Base-by-base conservation (phyloP, 805 yeast genomes). In the Wickerhamiella galacta region DNA sequence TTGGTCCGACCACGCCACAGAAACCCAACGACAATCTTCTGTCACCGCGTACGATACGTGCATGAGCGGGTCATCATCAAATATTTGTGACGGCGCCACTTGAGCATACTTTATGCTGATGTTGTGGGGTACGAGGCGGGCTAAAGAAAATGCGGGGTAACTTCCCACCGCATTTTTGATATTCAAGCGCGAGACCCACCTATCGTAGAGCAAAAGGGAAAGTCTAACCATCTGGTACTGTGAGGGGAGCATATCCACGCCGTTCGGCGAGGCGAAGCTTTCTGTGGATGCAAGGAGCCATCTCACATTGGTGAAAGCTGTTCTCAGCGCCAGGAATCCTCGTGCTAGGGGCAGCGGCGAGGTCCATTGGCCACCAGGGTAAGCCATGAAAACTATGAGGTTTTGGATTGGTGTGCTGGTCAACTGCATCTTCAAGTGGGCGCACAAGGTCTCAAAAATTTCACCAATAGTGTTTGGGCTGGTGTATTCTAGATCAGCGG, bases 1-100 rank as follows among this genome's bases (percentile, higher is more conserved):
- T 31, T 85, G 87, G 47, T 87, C 94, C 0, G 90, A 64, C 92
- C 95, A 82, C 1, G 92, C 75, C 0, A 81, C 92, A 16, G 74
- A 70, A 28, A 82, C 63, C 94, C 95, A 87, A 34, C 70, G 71
- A 39, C 72, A 72, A 51, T 85, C 93, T 3, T 68, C 60, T 0
- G 93, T 76, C 33, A 93, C 53, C 20, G 82, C 81, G 46, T 85
- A 87, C 1, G 93, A 82, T 8, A 90, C 62, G 49, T 90, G 96
- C 16, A 87, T 60, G 44, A 72, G 79, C 1, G 79, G 61, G 45
- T 83, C 94, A 38, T 76, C 78, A n/a, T 64, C 58, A 28, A 66
- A 51, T 6, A 72, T 33, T 8, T 34, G 42, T 16, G 38, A 28
- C 3, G 48, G 43, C 4, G 38, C 34, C 16, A 24, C 32, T 4